A percentile compares a stretch with the other conserved stretches of the same genome.
These are phyloP conservation scores for Pestalotiopsis sp. DNA, from an alignment of 2,329 filamentous ascomycete genomes.

Conservation along the genomic window DNA sequence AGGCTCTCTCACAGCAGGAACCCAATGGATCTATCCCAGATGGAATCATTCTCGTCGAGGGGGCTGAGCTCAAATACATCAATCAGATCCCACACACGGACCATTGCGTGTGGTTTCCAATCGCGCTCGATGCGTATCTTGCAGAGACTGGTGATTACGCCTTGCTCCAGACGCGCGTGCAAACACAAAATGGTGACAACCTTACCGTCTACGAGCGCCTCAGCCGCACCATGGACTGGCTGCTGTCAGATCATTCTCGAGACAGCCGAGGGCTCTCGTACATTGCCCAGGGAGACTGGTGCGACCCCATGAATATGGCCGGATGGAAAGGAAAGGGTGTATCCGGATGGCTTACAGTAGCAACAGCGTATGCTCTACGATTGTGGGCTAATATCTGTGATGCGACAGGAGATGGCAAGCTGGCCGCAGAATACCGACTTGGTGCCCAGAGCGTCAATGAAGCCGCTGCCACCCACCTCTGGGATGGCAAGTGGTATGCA, in stretches of 20 bases:
- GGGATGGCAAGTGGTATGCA: slow-evolving; percentile 59
- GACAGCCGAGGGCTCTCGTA: slow-evolving; percentile 57
- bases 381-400: slow-evolving; percentile 57
- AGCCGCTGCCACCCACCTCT: slow-evolving; percentile 53
- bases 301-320: slow-evolving; percentile 66
- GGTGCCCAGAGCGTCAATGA: slow-evolving; percentile 49
- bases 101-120: slow-evolving; percentile 60
- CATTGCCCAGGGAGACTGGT: slow-evolving; percentile 63
- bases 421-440: slow-evolving; percentile 46
- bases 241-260: slow-evolving; percentile 43
- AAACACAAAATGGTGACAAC: slow-evolving; percentile 42
- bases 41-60: slow-evolving; percentile 55
- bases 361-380: slow-evolving; percentile 54
- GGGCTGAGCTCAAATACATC: slow-evolving; percentile 61
- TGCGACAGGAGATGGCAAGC: slow-evolving; percentile 38
- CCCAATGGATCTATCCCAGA: slow-evolving; percentile 59
- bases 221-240: slow-evolving; percentile 60
- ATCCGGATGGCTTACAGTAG: slow-evolving; percentile 60
- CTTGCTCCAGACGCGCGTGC: slow-evolving; percentile 47
- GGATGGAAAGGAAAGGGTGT: slow-evolving; percentile 60
- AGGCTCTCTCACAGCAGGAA: slow-evolving; percentile 55
- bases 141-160: slow-evolving; percentile 56
- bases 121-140: slow-evolving; percentile 57
- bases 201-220: slow-evolving; percentile 57
- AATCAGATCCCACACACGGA: slow-evolving; percentile 64